These are phyloP conservation scores for Aspergillus avenaceus DNA, from an alignment of 495 filamentous ascomycete species.

Conservation along the genomic window DNA sequence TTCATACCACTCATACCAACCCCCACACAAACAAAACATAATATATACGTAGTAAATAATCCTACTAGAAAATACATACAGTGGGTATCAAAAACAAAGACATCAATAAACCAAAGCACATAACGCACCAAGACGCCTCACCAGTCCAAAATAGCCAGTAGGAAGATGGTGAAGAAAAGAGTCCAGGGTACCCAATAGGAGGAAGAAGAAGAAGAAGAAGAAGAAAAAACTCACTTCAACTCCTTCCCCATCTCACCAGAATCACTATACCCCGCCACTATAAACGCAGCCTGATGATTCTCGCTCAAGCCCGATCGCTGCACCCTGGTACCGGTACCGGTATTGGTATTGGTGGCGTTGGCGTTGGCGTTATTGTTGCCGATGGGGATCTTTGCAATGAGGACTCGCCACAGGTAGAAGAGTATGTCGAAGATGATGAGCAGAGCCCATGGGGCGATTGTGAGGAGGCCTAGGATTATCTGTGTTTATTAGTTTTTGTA, in stretches of 20 bases:
- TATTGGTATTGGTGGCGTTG: too few relatives aligned
- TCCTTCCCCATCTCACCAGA: neutral
- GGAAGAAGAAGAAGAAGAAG: too few relatives aligned
- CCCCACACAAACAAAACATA: too few relatives aligned
- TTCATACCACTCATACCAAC: slow-evolving; percentile 69
- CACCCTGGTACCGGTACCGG: too few relatives aligned
- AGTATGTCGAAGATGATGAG: slow-evolving; percentile 64
- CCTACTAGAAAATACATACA: too few relatives aligned
- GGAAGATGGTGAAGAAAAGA: too few relatives aligned
- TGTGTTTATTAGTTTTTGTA: slow-evolving; percentile 7
- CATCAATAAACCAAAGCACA: too few relatives aligned
- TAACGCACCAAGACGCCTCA: too few relatives aligned
- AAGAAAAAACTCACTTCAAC: neutral
- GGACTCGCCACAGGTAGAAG: slow-evolving; percentile 59
- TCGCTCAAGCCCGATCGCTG: slow-evolving; percentile 64
- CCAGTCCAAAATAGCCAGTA: too few relatives aligned
- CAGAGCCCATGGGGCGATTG: slow-evolving; percentile 62
- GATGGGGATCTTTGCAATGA: slow-evolving; percentile 56
- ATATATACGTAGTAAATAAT: too few relatives aligned
- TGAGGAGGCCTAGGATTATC: slow-evolving; percentile 61
- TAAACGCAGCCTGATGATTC: slow-evolving; percentile 53
- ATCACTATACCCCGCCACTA: slow-evolving; percentile 27
- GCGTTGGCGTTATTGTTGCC: too few relatives aligned
- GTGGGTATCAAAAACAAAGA: neutral
- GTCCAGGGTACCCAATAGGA: too few relatives aligned